These are phyloP conservation scores for Lepiota brunneoincarnata DNA, from an alignment of 768 basidiomycete genomes.

Conservation along the genomic window DNA sequence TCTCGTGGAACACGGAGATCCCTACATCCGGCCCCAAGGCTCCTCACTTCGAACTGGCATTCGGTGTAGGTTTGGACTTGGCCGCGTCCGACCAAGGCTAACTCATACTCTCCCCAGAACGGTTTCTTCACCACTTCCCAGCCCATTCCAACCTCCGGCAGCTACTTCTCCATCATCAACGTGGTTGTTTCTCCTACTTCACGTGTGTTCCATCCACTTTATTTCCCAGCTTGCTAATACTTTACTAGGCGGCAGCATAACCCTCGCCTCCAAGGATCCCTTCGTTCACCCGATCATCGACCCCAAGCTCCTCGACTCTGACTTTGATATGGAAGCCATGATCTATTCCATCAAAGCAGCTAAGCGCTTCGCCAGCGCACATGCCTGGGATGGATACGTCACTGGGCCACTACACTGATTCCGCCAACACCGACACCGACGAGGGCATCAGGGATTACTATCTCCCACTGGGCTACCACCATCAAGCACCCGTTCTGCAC, in stretches of 20 bases:
- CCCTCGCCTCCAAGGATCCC: slow-evolving; percentile 19
- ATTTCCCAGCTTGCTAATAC: neutral
- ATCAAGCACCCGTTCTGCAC: slow-evolving; percentile 26
- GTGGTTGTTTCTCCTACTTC: slow-evolving; percentile 32
- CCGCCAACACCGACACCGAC: slow-evolving; percentile 14
- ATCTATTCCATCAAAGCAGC: slow-evolving; percentile 19
- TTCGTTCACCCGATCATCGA: slow-evolving; percentile 24
- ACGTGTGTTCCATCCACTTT: slow-evolving; percentile 20
- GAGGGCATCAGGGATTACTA: slow-evolving; percentile 18
- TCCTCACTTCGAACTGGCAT: slow-evolving; percentile 29
- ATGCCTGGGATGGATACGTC: slow-evolving; percentile 25
- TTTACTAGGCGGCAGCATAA: slow-evolving; percentile 18
- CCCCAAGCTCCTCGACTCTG: slow-evolving; percentile 36
- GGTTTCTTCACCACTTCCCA: slow-evolving; percentile 22
- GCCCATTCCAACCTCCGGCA: slow-evolving; percentile 21
- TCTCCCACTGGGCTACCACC: slow-evolving; percentile 16
- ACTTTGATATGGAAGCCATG: slow-evolving; percentile 23
- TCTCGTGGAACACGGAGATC: slow-evolving; percentile 24
- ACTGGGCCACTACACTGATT: slow-evolving; percentile 13
- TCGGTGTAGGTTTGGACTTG: slow-evolving; percentile 22
- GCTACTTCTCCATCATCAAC: slow-evolving; percentile 25
- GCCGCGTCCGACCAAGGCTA: neutral
- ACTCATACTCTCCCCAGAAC: slow-evolving; percentile 5
- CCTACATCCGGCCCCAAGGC: slow-evolving; percentile 26
- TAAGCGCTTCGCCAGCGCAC: slow-evolving; percentile 19